A percentile compares a stretch with the other conserved stretches of the same genome.
Conservation (phyloP, 805 yeast genomes). For the Wickerhamomyces rabaulensis region DNA sequence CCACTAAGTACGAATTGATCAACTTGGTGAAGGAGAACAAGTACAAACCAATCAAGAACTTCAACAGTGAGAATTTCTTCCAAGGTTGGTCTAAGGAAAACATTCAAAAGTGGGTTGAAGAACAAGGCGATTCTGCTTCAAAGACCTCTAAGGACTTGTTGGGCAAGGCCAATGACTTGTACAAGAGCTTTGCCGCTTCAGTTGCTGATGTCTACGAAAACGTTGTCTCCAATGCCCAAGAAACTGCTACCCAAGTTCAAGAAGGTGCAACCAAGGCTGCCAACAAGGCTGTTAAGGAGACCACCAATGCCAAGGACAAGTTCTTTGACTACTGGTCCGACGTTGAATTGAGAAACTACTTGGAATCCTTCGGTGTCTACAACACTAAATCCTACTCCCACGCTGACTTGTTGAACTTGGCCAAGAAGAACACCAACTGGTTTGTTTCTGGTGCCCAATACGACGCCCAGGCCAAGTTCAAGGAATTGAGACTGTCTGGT, state of each 20-base stretch:
- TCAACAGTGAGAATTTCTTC: conserved; percentile 27
- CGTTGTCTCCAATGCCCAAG: background rate
- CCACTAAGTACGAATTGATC: conserved; percentile 35
- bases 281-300: conserved; percentile 8
- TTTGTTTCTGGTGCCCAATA: conserved; percentile 27
- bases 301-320: conserved; percentile 13
- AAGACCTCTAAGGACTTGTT: conserved; percentile 18
- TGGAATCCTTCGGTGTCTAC: conserved; percentile 37
- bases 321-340: conserved; percentile 37
- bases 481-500: conserved; percentile 7
- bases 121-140: conserved; percentile 23
- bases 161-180: conserved; percentile 20
- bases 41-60: conserved; percentile 29
- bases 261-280: conserved; percentile 5
- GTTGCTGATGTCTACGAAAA: conserved; percentile 21
- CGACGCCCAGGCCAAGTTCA: conserved; percentile 1
- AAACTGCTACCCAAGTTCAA: conserved; percentile 10
- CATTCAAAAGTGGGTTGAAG: conserved; percentile 34
- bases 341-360: conserved; percentile 36
- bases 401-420: conserved; percentile 32
- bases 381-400: conserved; percentile 23
- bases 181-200: conserved; percentile 12
- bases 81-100: conserved; percentile 35
- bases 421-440: conserved; percentile 37
- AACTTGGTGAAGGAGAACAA: conserved; percentile 34